Percentiles rank a stretch among this genome's conserved stretches.
phyloP scores from a whole-genome alignment of 1,284 basidiomycete genomes.

The Gomphus bonarii region DNA sequence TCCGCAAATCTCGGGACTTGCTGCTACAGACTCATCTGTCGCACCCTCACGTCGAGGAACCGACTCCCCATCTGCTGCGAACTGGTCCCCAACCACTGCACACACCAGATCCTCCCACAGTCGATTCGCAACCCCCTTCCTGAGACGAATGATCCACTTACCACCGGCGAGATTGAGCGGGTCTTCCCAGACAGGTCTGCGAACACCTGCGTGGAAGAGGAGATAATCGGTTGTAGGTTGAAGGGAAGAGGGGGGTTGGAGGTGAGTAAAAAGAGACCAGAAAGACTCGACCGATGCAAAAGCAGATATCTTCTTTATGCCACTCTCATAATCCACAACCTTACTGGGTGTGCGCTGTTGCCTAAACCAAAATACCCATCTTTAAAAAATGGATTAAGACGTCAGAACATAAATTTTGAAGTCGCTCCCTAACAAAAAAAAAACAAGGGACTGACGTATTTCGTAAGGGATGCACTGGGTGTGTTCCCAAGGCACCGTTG shows the following conservation, averaged over 20 bases:
- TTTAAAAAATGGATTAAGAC: slow-evolving; percentile 11
- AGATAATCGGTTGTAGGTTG: slow-evolving; percentile 77
- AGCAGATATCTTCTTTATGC: slow-evolving; percentile 74
- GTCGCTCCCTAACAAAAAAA: slow-evolving; percentile 19
- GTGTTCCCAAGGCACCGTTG: slow-evolving; percentile 19
- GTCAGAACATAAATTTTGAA: slow-evolving; percentile 9
- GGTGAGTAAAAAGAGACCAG: slow-evolving; percentile 76
- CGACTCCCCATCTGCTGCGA: slow-evolving; percentile 45
- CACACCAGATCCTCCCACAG: slow-evolving; percentile 77
- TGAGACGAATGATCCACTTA: slow-evolving; percentile 86
- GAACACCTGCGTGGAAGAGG: slow-evolving; percentile 73
- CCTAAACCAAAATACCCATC: slow-evolving; percentile 82
- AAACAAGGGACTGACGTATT: slow-evolving; percentile 71
- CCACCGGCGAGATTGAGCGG: slow-evolving; percentile 77
- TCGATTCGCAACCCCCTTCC: slow-evolving; percentile 72
- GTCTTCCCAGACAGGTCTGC: slow-evolving; percentile 85
- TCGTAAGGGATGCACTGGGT: slow-evolving; percentile 57
- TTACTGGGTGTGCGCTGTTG: slow-evolving; percentile 76
- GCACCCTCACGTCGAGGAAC: slow-evolving; percentile 21
- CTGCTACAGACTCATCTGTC: slow-evolving; percentile 18
- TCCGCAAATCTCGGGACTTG: slow-evolving; percentile 63
- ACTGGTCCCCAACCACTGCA: slow-evolving; percentile 71
- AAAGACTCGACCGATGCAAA: slow-evolving; percentile 79
- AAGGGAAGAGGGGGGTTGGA: slow-evolving; percentile 61
- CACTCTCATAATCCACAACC: slow-evolving; percentile 73